Evolutionary conservation across 108 stramenopile genomes (phyloP), one percentile per base, ranked within the genome.

Genomic region (Pinguiococcus pyrenoidosus): DNA sequence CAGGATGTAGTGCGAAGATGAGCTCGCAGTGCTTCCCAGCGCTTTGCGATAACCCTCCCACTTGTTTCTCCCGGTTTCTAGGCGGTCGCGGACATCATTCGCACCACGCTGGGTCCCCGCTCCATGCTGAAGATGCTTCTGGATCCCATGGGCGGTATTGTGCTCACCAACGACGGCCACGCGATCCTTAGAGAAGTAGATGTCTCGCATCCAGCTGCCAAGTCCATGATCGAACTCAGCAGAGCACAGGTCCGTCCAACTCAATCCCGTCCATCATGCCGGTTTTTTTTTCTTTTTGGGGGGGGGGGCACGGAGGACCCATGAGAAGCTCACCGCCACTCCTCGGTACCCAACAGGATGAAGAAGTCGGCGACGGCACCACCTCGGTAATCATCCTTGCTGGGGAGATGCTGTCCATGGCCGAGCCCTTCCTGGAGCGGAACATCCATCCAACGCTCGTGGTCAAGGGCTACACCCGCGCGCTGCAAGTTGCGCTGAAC

Each of bases 91-190:
- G 87, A 91, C 60, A 96, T 99, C 59, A 89, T 99, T 46, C 81
- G 98, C 29, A 96, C 95, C 24, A 99, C 95, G 2, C 68, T 99
- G 29, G 96, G 98, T 9, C 51, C 98, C 87, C 27, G 60, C 71
- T 85, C 87, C 24, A 96, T 96, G 93, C 86, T 99, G 52, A 99
- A 99, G 76, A 96, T 96, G 94, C 72, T 93, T 0, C 49, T 93
- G 50, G 97, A 99, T 79, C 94, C 97, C 39, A 96, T 99, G 93
- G 98, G 98, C n/a, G 92, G 93, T 37, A 93, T 99, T 37, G 93
- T 99, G 38, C 89, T 99, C 69, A 99, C 98, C 54, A 99, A 99
- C 66, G 98, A 99, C 56, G 98, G 95, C n/a, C 87, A 97, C 64
- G 89, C 87, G 59, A 99, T 99, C 47, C 77, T 99, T 13, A 82